Evolutionary conservation across 352 stramenopile species (phyloP).

Genomic region (Phytophthora hibernalis): DNA sequence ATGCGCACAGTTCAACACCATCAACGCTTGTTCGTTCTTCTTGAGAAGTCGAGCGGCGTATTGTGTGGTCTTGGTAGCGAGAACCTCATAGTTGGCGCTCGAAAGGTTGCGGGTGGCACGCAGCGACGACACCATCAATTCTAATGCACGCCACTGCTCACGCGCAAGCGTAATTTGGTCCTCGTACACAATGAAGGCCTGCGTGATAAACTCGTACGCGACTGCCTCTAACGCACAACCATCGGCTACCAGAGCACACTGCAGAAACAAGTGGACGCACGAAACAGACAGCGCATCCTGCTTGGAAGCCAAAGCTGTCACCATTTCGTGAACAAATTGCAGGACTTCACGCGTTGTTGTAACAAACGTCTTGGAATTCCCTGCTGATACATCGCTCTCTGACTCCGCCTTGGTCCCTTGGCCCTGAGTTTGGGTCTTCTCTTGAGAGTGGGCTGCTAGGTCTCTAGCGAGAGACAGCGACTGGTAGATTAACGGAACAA

Average conservation of each 20-base stretch:
- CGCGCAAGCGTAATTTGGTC: constrained; percentile 94
- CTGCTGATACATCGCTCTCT: neutral
- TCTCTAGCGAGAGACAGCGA: constrained; percentile 85
- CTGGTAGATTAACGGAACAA: constrained; percentile 94
- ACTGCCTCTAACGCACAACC: constrained; percentile 89
- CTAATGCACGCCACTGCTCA: constrained; percentile 90
- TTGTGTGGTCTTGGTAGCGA: constrained; percentile 97
- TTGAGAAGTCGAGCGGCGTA: constrained; percentile 97
- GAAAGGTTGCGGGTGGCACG: constrained; percentile 83
- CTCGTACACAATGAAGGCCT: constrained; percentile 97
- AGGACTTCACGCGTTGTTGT: constrained; percentile 94
- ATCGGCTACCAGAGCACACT: constrained; percentile 93
- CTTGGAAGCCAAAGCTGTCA: constrained; percentile 91
- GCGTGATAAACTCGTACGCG: constrained; percentile 96
- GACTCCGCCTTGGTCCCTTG: constrained; percentile 22
- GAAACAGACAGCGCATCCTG: constrained; percentile 73
- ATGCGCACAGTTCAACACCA: constrained; percentile 95
- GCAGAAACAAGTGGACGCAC: constrained; percentile 94
- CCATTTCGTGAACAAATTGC: constrained; percentile 97
- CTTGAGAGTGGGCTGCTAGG: constrained; percentile 28
- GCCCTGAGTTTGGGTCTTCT: constrained; percentile 25
- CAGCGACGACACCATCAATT: constrained; percentile 91
- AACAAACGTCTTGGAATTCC: constrained; percentile 12
- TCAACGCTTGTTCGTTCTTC: constrained; percentile 96
- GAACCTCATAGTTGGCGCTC: constrained; percentile 92